A percentile compares a stretch with the other conserved stretches of the same genome.
Conservation (phyloP, 83 land plant species). For the Diphasiastrum complanatum region DNA sequence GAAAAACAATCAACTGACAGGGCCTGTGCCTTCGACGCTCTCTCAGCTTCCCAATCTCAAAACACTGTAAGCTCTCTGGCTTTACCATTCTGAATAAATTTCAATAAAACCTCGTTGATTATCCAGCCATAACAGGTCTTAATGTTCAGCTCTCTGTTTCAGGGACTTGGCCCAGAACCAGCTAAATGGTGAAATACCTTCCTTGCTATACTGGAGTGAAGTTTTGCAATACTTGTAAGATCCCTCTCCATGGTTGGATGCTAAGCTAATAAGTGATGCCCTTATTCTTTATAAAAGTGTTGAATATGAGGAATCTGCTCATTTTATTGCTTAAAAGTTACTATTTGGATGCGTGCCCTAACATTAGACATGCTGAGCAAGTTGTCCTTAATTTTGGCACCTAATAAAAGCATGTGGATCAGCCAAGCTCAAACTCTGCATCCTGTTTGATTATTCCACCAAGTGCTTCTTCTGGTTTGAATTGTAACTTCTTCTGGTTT, state of each 20-base stretch:
- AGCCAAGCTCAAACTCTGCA: no score
- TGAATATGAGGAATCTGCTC: no score
- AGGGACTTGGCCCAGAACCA: slow-evolving; percentile 72
- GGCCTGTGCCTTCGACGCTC: slow-evolving; percentile 78
- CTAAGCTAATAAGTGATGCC: not conserved
- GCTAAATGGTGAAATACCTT: slow-evolving; percentile 60
- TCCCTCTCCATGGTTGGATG: slow-evolving; percentile 1
- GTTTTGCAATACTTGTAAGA: slow-evolving; percentile 56
- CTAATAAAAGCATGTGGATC: no score
- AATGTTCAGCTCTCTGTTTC: slow-evolving; percentile 7
- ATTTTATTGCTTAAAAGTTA: no score
- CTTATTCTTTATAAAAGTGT: no score
- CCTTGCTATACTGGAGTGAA: slow-evolving; percentile 58
- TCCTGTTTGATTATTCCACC: no score
- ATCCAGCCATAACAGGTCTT: not conserved
- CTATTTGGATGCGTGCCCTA: no score
- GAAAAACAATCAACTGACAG: slow-evolving; percentile 64
- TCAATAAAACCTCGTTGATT: not conserved
- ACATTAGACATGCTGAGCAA: no score
- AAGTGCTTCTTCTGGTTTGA: no score
- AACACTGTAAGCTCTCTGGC: slow-evolving; percentile 2
- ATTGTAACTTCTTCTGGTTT: no score
- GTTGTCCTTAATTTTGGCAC: no score
- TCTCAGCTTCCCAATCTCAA: slow-evolving; percentile 48
- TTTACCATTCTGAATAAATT: not conserved